Evolutionary conservation across 2,329 filamentous ascomycete species (phyloP), one percentile per base, ranked within the genome.

Genomic region (Fusarium armeniacum): DNA sequence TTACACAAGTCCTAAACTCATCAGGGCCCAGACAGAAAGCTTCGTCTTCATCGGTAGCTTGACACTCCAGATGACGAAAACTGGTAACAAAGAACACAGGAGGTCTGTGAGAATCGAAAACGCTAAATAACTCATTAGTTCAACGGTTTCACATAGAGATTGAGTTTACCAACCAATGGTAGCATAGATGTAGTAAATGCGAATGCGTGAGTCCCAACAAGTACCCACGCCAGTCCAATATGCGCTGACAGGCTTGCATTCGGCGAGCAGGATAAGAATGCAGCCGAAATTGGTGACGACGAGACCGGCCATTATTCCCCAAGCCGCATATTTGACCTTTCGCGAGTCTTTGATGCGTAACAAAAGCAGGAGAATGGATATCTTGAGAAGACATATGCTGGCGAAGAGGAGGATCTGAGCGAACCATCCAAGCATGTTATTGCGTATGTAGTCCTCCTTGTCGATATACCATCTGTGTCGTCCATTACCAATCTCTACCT

Each of bases 401-500:
- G 75, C 71, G 60, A 83, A 83, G 4, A 83, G 76, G 22, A 81
- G 71, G 16, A 83, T 73, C 70, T 83, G 81, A 5, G 78, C 79
- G 45, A 78, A 71, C 80, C 80, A 83, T 2, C 78, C 78, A 5
- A 79, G 73, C 71, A 79, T 78, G 63, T 79, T 81, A 60, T 80
- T 78, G 40, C 68, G 74, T 54, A 76, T 54, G 53, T 81, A 80
- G 20, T 81, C 55, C 6, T 75, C 67, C 1, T 69, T 30, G 9
- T 72, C 56, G 15, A 83, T 71, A 40, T 76, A 82, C 70, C 74
- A 76, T 43, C 78, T 73, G 56, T 82, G 81, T 24, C 78, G 71
- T 1, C 81, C 81, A 56, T 83, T 82, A 7, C 81, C 81, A 33
- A 77, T 69, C 10, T 64, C 65, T 0, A 77, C 75, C 33, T 79